Evolutionary conservation across 768 basidiomycete genomes (phyloP), one percentile per base, ranked within the genome.

Genomic region (Mycena alexandri): DNA sequence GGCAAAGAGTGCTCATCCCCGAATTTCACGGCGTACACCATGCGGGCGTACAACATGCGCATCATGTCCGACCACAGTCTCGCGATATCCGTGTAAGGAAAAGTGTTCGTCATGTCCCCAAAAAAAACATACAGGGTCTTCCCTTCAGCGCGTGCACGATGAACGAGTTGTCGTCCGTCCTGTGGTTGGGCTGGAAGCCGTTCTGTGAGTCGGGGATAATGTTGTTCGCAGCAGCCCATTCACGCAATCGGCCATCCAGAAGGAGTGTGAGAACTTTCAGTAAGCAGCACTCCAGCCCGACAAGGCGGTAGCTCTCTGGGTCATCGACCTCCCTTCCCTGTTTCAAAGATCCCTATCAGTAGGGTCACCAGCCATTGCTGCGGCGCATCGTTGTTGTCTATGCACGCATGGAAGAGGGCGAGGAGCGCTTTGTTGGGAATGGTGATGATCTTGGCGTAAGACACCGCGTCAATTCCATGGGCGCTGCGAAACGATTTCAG

Each of bases 121-220:
- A n/a, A n/a, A n/a, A n/a, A n/a, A 7, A 75, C 68, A 65, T 66
- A 77, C 2, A 75, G 69, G 14, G 72, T 16, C 24, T 68, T 70
- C 2, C 61, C 50, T 19, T 59, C 22, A 46, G 13, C 19, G 19
- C 44, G 19, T 46, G 21, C 19, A 76, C 69, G 22, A 76, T 67
- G 48, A 72, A 75, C 19, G 61, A 65, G 67, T 79, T 79, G 66
- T 78, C 71, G 59, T 74, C 72, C 14, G 78, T 79, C 0, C 75
- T 70, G 34, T 64, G 71, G 2, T 65, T 65, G 8, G 50, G 36
- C 0, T 77, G 55, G 53, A 79, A 80, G 78, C n/a, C n/a, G n/a
- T n/a, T n/a, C n/a, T n/a, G n/a, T n/a, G n/a, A n/a, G n/a, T n/a
- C n/a, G n/a, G n/a, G 78, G 11, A 80, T 21, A 0, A 75, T 33